Evolutionary conservation across 208 protist species (phyloP).

Genomic region (Trypanosoma caninum): DNA sequence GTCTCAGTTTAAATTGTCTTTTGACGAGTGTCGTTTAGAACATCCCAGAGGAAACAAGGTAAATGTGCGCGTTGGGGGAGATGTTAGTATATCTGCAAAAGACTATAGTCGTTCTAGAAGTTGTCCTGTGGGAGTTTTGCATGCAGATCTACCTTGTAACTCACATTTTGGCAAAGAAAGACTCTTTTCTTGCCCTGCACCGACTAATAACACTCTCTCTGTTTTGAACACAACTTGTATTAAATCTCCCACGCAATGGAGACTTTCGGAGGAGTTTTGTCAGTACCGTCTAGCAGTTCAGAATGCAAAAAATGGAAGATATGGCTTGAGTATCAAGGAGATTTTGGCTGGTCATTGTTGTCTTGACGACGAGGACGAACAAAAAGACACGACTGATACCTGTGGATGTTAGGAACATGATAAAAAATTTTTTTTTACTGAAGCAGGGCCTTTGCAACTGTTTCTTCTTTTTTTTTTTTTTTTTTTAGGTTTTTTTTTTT

Average conservation of each 20-base stretch:
- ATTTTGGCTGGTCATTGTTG: conserved; percentile 12
- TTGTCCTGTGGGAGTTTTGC: conserved; percentile 8
- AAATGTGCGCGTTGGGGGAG: not conserved
- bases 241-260: not conserved
- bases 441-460: not conserved
- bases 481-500: not conserved
- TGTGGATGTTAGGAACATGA: not conserved
- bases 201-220: not conserved
- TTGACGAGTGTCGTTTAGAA: not conserved
- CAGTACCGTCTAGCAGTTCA: conserved; percentile 29
- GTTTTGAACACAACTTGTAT: not conserved
- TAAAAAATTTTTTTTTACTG: not conserved
- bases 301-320: conserved; percentile 13
- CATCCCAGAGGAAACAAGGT: not conserved
- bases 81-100: not conserved
- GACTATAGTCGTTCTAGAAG: conserved; percentile 2
- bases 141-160: not conserved
- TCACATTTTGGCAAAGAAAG: not conserved
- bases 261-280: not conserved
- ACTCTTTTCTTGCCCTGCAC: not conserved
- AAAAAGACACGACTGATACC: conserved; percentile 3
- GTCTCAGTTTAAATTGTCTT: not conserved
- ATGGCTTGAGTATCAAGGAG: conserved; percentile 19
- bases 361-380: conserved; percentile 14
- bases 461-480: not conserved